These are phyloP conservation scores for Trapa bicornis DNA, from an alignment of 345 rosid genomes.

Conservation along the genomic window DNA sequence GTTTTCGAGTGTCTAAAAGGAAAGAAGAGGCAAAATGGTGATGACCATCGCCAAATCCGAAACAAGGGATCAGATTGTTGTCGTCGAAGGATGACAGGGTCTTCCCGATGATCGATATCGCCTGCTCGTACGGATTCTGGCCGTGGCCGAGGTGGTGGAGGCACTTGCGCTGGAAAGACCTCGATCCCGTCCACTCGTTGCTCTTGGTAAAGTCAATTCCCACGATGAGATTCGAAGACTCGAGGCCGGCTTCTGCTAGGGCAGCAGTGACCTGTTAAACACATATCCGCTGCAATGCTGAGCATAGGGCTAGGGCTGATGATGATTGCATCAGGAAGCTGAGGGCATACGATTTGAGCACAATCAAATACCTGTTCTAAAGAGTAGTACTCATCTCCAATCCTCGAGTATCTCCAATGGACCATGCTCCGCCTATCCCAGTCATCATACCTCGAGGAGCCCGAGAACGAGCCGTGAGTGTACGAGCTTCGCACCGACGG, in stretches of 20 bases:
- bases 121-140: conserved; percentile 42
- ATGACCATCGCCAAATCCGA: conserved; percentile 44
- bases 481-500: neutral
- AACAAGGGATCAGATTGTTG: conserved; percentile 43
- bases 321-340: too few relatives aligned
- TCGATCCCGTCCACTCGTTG: conserved; percentile 63
- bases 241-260: conserved; percentile 56
- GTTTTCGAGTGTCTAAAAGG: neutral
- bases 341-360: too few relatives aligned
- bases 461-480: neutral
- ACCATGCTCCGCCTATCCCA: conserved; percentile 14
- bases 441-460: conserved; percentile 6
- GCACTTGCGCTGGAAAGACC: conserved; percentile 29
- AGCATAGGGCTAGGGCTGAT: too few relatives aligned
- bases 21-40: neutral
- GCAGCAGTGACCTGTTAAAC: conserved; percentile 44
- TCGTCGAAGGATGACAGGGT: conserved; percentile 37
- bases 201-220: conserved; percentile 69
- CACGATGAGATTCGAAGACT: conserved; percentile 64
- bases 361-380: conserved; percentile 19
- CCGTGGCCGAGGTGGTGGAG: conserved; percentile 28
- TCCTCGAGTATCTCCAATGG: conserved; percentile 16
- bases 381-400: conserved; percentile 26
- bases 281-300: neutral
- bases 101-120: conserved; percentile 41